phyloP scores from a whole-genome alignment of 768 basidiomycete genomes.

The Chalciporus chontae region DNA sequence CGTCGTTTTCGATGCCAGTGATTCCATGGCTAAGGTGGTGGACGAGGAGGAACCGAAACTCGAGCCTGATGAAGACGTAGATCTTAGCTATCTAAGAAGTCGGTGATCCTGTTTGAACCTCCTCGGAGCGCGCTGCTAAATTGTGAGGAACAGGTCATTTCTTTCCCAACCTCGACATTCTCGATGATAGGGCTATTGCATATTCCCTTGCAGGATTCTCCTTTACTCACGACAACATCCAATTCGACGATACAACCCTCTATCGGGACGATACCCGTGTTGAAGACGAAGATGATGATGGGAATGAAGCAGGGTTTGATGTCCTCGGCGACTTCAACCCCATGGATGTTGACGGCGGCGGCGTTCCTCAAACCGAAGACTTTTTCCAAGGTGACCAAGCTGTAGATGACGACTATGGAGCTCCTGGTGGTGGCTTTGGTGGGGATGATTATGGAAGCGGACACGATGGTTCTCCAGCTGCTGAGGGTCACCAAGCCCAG shows the following conservation, averaged over 20 bases:
- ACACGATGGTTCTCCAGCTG: slow-evolving; percentile 42
- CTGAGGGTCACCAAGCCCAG: slow-evolving; percentile 39
- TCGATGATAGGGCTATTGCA: slow-evolving; percentile 73
- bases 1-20: slow-evolving; percentile 95
- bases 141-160: slow-evolving; percentile 50
- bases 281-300: slow-evolving; percentile 35
- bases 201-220: slow-evolving; percentile 79
- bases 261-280: slow-evolving; percentile 51
- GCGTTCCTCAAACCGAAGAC: slow-evolving; percentile 48
- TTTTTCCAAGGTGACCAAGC: slow-evolving; percentile 67
- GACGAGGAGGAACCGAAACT: slow-evolving; percentile 65
- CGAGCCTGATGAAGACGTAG: slow-evolving; percentile 68
- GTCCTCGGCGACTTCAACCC: slow-evolving; percentile 21
- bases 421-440: slow-evolving; percentile 37
- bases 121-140: slow-evolving; percentile 5
- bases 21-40: slow-evolving; percentile 74
- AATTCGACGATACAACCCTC: slow-evolving; percentile 60
- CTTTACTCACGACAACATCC: slow-evolving; percentile 64
- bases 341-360: slow-evolving; percentile 42
- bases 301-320: slow-evolving; percentile 19
- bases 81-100: slow-evolving; percentile 63
- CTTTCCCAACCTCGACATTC: slow-evolving; percentile 60
- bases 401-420: slow-evolving; percentile 44
- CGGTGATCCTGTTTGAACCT: slow-evolving; percentile 19
- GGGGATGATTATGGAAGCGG: slow-evolving; percentile 41